phyloP scores from a whole-genome alignment of 495 filamentous ascomycete genomes.

The Jackrogersella multiformis region DNA sequence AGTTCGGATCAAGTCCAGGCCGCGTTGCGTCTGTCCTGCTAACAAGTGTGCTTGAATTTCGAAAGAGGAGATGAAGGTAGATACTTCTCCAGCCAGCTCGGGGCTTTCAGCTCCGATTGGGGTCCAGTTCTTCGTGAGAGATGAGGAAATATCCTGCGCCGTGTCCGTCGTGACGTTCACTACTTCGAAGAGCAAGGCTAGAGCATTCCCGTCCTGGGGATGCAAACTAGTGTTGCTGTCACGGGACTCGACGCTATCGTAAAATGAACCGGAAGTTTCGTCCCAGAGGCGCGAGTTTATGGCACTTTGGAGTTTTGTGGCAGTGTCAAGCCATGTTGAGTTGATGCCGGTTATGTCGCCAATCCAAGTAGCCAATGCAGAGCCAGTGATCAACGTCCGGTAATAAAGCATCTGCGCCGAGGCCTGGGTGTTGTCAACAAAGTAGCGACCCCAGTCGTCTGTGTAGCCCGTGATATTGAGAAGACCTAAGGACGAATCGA shows the following conservation, averaged over 20 bases:
- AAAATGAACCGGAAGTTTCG: conserved; percentile 62
- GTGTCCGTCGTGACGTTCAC: conserved; percentile 37
- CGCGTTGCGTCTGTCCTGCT: conserved; percentile 59
- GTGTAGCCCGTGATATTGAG: conserved; percentile 63
- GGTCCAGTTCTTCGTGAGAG: conserved; percentile 63
- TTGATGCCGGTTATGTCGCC: conserved; percentile 55
- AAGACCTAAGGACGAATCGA: conserved; percentile 59
- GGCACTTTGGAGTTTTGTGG: conserved; percentile 50
- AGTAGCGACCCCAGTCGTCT: conserved; percentile 67
- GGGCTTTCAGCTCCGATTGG: conserved; percentile 67
- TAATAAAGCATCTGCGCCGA: conserved; percentile 70
- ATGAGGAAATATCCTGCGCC: conserved; percentile 54
- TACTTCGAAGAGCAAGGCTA: conserved; percentile 56
- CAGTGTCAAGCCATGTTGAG: conserved; percentile 54
- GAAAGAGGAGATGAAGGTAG: conserved; percentile 70
- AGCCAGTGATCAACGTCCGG: conserved; percentile 60
- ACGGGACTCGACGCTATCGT: conserved; percentile 58
- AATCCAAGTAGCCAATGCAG: conserved; percentile 61
- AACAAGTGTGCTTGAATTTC: conserved; percentile 71
- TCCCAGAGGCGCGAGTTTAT: conserved; percentile 64
- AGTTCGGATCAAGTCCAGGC: conserved; percentile 66
- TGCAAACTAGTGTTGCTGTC: conserved; percentile 46
- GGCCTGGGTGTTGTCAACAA: conserved; percentile 61
- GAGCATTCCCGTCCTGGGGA: conserved; percentile 64
- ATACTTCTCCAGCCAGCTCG: conserved; percentile 68